Base-by-base conservation (phyloP, 768 basidiomycete species). In the Tylopilus sp. region DNA sequence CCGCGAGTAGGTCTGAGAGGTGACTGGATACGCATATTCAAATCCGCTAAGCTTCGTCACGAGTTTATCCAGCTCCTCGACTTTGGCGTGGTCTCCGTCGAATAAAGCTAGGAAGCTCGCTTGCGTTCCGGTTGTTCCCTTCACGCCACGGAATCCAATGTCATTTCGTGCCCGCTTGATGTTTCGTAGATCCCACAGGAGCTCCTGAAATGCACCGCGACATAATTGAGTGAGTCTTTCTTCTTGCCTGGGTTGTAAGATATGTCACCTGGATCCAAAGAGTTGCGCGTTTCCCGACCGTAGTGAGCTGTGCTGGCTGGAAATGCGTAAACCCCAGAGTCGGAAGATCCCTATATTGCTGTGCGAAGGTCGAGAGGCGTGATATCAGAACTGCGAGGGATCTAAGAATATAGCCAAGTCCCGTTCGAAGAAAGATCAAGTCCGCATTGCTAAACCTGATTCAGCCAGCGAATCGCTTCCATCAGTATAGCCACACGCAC, bases 111-210 rank as follows among this genome's bases (percentile, higher is more conserved):
- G 76, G 77, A 98, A 99, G 60, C 90, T 93, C 4, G 92, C 97
- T 70, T 98, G 97, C 0, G 97, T 98, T 10, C 97, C 97, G 0
- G 97, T 99, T 1, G 97, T 98, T n/a, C 97, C 97, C 72, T 99
- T 99, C 47, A 96, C 97, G 42, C 97, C 97, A 50, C 97, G 84
- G 78, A 99, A 98, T 5, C 97, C 96, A 45, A 99, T 72, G 69
- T 98, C 96, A 57, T 91, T 86, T 22, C 92, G 77, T 0, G 90
- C 93, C 28, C 96, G 84, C 67, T 86, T 84, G 65, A 99, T 78
- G 70, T 98, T 98, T 19, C 96, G 80, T 53, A 99, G 76, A 71
- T 99, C 97, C 96, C 95, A 98, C 2, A 98, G 77, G 3, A 99
- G 79, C 64, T 99, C 97, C 84, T 91, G 57, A 11, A 37, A 17